Evolutionary conservation across 148 eudicot genomes (phyloP).

Genomic region (Silene uniflora): DNA sequence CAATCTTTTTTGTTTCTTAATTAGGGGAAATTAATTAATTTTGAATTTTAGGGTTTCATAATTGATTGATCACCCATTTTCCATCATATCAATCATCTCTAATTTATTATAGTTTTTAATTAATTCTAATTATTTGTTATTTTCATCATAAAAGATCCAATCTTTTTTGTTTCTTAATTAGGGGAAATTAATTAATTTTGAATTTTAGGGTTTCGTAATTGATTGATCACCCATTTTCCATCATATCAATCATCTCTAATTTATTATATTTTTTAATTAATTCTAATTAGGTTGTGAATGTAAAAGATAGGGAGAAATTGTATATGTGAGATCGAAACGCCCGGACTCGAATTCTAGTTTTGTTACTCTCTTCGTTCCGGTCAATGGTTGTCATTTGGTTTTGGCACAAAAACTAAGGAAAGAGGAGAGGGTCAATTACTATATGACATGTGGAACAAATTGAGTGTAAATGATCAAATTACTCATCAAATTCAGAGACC

Average conservation of each 20-base stretch:
- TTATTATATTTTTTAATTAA: not conserved
- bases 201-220: conserved; percentile 24
- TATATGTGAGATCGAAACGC: conserved; percentile 4
- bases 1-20: too few species aligned
- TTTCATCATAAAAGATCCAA: not conserved
- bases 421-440: too few species aligned
- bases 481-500: too few species aligned
- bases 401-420: too few species aligned
- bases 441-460: too few species aligned
- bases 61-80: not conserved
- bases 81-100: conserved; percentile 12
- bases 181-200: not conserved
- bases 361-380: too few species aligned
- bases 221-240: not conserved
- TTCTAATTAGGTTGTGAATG: not conserved
- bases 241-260: conserved; percentile 13
- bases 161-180: not conserved
- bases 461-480: too few species aligned
- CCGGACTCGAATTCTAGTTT: too few species aligned
- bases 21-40: too few species aligned
- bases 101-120: not conserved
- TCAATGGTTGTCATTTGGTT: too few species aligned
- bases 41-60: too few species aligned
- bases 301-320: not conserved
- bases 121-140: not conserved